Percentiles rank a stretch among this genome's conserved stretches.
Evolutionary conservation across 768 basidiomycete species (phyloP).

Genomic region (Porpolomopsis calyptriformis): DNA sequence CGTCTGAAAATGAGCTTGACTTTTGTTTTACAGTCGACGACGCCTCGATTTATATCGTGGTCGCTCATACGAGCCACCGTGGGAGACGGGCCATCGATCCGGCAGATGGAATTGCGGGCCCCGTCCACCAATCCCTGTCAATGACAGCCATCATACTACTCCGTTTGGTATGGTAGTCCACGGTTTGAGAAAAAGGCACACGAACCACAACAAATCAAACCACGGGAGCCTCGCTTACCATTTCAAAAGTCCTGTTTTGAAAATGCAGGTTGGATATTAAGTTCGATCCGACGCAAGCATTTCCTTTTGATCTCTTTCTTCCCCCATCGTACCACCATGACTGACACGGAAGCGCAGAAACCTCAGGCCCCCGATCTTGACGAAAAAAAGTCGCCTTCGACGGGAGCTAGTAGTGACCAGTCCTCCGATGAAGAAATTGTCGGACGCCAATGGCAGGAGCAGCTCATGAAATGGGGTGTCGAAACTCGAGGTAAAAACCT

Average conservation of each 20-base stretch:
- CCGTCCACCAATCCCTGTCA: too few relatives aligned
- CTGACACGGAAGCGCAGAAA: neutral
- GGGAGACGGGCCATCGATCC: too few relatives aligned
- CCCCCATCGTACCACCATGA: neutral
- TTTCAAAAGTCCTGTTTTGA: too few relatives aligned
- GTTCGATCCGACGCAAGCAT: neutral
- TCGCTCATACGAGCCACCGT: too few relatives aligned
- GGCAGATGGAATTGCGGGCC: too few relatives aligned
- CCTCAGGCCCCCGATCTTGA: neutral
- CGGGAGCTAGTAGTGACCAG: neutral
- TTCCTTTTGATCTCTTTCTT: neutral
- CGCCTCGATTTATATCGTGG: too few relatives aligned
- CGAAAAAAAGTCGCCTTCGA: neutral
- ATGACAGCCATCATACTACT: neutral
- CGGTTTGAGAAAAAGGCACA: too few relatives aligned
- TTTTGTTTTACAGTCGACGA: too few relatives aligned
- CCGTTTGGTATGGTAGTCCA: too few relatives aligned
- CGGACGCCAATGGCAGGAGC: neutral
- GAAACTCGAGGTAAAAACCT: conserved; percentile 1
- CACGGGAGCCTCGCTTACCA: too few relatives aligned
- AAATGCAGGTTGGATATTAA: too few relatives aligned
- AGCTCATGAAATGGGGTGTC: conserved; percentile 1
- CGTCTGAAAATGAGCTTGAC: too few relatives aligned
- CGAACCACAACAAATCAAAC: neutral
- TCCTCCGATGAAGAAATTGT: neutral